Conservation (phyloP, 2,329 filamentous ascomycete species). For the Beauveria caledonica region DNA sequence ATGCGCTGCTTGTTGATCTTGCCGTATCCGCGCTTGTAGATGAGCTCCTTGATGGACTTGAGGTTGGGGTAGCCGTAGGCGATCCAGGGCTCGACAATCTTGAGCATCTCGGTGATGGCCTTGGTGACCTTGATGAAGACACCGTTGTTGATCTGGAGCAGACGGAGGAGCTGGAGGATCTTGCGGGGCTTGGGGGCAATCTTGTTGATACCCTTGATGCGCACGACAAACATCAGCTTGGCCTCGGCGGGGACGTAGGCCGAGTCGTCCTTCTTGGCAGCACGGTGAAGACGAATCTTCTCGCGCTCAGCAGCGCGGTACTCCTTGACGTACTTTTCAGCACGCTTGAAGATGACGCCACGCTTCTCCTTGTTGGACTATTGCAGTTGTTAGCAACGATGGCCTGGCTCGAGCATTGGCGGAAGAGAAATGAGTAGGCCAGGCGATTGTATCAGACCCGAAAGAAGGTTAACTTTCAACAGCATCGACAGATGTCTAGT, state of each 20-base stretch:
- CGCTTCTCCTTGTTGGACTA: constrained; percentile 99
- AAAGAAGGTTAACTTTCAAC: constrained; percentile 99
- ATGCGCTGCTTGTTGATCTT: constrained; percentile 98
- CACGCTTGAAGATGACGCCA: constrained; percentile 97
- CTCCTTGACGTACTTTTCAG: constrained; percentile 99
- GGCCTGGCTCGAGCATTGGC: not conserved
- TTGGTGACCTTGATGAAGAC: constrained; percentile 97
- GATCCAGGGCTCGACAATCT: constrained; percentile 97
- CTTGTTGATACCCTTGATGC: constrained; percentile 99
- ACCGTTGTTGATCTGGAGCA: constrained; percentile 99
- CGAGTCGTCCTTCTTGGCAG: constrained; percentile 84
- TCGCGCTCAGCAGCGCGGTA: constrained; percentile 98
- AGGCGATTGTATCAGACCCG: constrained; percentile 70
- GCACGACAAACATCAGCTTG: constrained; percentile 95
- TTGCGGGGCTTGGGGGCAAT: constrained; percentile 99
- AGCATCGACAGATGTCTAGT: constrained; percentile 97
- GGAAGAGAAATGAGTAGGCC: constrained; percentile 17
- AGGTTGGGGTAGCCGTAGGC: constrained; percentile 99
- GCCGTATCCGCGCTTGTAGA: constrained; percentile 99
- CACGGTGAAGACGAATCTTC: constrained; percentile 86
- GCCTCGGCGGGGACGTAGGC: constrained; percentile 92
- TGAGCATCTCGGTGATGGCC: constrained; percentile 94
- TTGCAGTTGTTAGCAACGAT: constrained; percentile 29
- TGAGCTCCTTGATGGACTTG: constrained; percentile 96
- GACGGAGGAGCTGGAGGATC: constrained; percentile 98